Percentiles rank a stretch among this genome's conserved stretches.
Conservation (phyloP, 768 basidiomycete genomes). For the Rhodotorula graminis region DNA sequence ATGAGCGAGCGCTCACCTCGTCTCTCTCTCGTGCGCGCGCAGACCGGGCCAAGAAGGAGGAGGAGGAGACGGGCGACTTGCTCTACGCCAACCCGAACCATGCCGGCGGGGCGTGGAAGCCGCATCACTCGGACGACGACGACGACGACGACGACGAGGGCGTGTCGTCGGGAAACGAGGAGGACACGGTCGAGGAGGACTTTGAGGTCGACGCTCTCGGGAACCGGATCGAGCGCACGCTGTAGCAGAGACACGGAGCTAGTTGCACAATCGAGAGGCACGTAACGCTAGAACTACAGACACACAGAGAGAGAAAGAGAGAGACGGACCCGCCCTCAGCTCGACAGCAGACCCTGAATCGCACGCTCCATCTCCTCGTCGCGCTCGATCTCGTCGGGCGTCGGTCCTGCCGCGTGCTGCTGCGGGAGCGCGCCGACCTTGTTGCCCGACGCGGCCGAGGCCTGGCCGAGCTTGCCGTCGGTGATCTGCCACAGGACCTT, state of each 20-base stretch:
- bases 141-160: constrained; percentile 6
- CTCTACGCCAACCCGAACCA: constrained; percentile 42
- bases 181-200: constrained; percentile 20
- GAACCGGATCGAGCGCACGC: constrained; percentile 20
- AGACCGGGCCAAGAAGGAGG: constrained; percentile 26
- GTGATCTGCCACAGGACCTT: constrained; percentile 93
- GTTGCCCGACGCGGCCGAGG: not conserved
- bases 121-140: constrained; percentile 32
- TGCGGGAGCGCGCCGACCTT: constrained; percentile 41
- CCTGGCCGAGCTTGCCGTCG: constrained; percentile 54
- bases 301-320: too few species aligned
- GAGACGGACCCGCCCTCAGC: too few species aligned
- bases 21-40: not conserved
- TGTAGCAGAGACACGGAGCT: not conserved
- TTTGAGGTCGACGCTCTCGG: constrained; percentile 34
- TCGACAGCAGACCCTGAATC: constrained; percentile 33
- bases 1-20: too few species aligned
- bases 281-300: not conserved
- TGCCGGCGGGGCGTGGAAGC: constrained; percentile 25
- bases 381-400: constrained; percentile 30
- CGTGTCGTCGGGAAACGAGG: constrained; percentile 5
- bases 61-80: constrained; percentile 38
- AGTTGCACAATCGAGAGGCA: not conserved
- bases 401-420: constrained; percentile 15
- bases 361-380: constrained; percentile 40